Conservation (phyloP, 2,329 filamentous ascomycete genomes). For the Byssothecium circinans region DNA sequence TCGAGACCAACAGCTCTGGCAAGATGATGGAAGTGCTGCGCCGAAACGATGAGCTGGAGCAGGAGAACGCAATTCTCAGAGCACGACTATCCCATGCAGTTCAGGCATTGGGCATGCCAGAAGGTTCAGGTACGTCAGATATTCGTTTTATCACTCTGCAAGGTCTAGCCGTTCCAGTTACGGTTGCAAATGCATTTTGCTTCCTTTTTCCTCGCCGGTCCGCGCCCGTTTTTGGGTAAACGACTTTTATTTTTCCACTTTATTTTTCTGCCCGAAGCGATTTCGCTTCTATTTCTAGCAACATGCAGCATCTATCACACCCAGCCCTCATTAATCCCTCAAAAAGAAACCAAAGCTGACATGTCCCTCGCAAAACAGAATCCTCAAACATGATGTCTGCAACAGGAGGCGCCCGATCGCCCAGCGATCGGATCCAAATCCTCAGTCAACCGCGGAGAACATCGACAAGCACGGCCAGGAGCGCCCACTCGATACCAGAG, state of each 20-base stretch:
- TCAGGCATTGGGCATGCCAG: constrained; percentile 41
- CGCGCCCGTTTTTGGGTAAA: constrained; percentile 28
- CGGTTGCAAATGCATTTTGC: constrained; percentile 11
- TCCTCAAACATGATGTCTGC: constrained; percentile 25
- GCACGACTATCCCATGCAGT: constrained; percentile 52
- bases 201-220: constrained; percentile 31
- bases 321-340: constrained; percentile 11
- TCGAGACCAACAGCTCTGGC: constrained; percentile 48
- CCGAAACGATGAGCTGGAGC: constrained; percentile 57
- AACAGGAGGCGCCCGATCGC: constrained; percentile 39
- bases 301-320: constrained; percentile 30
- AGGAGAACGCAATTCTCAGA: constrained; percentile 57
- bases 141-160: constrained; percentile 21
- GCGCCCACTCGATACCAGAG: constrained; percentile 41
- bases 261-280: constrained; percentile 13
- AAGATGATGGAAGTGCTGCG: constrained; percentile 56
- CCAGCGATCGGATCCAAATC: constrained; percentile 44
- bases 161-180: constrained; percentile 28
- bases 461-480: constrained; percentile 42
- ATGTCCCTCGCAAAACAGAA: constrained; percentile 10
- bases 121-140: constrained; percentile 41
- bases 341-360: constrained; percentile 1
- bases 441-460: constrained; percentile 42
- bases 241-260: constrained; percentile 21
- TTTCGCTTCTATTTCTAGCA: constrained; percentile 24